These are phyloP conservation scores for Colletotrichum limetticola DNA, from an alignment of 2,329 filamentous ascomycete genomes.

Conservation along the genomic window DNA sequence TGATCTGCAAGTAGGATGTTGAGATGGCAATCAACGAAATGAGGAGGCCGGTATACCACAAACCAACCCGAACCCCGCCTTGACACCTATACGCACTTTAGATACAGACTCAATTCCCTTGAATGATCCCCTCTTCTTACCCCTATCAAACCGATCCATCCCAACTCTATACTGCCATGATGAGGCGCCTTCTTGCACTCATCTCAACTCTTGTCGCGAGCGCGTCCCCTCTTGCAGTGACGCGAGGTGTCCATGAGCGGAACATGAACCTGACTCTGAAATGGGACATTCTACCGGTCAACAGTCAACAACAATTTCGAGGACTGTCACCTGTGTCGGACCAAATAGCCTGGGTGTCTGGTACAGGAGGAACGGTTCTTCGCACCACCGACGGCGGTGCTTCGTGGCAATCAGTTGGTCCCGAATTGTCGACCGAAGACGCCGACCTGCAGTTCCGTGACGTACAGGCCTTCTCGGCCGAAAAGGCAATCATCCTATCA, in stretches of 20 bases:
- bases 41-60: slow-evolving; percentile 7
- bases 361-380: slow-evolving; percentile 44
- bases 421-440: slow-evolving; percentile 37
- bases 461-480: slow-evolving; percentile 51
- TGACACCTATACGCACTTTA: background rate
- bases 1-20: slow-evolving; percentile 15
- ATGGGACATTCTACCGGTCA: slow-evolving; percentile 42
- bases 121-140: background rate
- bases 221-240: slow-evolving; percentile 15
- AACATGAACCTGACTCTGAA: slow-evolving; percentile 25
- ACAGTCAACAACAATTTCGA: slow-evolving; percentile 43
- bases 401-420: slow-evolving; percentile 45
- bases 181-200: background rate
- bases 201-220: slow-evolving; percentile 2
- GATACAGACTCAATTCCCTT: background rate
- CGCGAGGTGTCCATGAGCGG: background rate
- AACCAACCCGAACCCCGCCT: slow-evolving; percentile 9
- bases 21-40: slow-evolving; percentile 11
- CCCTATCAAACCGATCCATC: background rate
- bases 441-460: slow-evolving; percentile 45
- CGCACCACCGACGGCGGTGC: slow-evolving; percentile 42
- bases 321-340: slow-evolving; percentile 44
- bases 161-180: background rate
- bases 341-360: slow-evolving; percentile 45
- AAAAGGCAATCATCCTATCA: slow-evolving; percentile 52